Evolutionary conservation across 2,329 filamentous ascomycete genomes (phyloP).

Genomic region (Aspergillus quadricinctus): DNA sequence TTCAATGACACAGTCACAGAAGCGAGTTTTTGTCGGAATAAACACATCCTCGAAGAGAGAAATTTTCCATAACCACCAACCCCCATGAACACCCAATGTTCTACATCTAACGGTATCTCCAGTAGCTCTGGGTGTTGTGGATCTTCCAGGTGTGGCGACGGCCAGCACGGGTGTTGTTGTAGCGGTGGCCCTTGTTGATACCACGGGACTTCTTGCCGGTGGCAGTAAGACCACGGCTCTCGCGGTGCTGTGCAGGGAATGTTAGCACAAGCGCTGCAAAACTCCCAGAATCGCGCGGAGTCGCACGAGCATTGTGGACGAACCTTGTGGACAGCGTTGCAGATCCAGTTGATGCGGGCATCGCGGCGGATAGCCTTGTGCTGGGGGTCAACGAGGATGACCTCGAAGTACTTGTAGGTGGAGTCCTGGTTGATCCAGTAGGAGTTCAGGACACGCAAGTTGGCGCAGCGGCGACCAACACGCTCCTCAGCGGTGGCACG

Average conservation of each 20-base stretch:
- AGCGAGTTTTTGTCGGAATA: conserved; percentile 31
- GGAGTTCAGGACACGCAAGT: conserved; percentile 98
- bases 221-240: conserved; percentile 91
- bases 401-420: conserved; percentile 99
- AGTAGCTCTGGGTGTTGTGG: conserved; percentile 98
- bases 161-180: conserved; percentile 96
- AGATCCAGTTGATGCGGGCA: conserved; percentile 99
- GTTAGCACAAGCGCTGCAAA: conserved; percentile 14
- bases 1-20: conserved; percentile 23
- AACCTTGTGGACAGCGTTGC: conserved; percentile 96
- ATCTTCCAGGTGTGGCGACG: conserved; percentile 99
- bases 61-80: conserved; percentile 28
- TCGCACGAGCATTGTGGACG: conserved; percentile 7
- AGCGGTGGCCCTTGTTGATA: conserved; percentile 98
- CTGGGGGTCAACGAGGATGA: conserved; percentile 99
- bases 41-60: conserved; percentile 30
- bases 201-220: conserved; percentile 99
- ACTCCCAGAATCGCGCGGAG: neutral
- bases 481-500: conserved; percentile 98
- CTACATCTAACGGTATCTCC: conserved; percentile 77
- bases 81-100: conserved; percentile 21
- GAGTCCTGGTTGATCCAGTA: conserved; percentile 99
- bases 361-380: conserved; percentile 99
- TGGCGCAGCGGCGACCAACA: conserved; percentile 98
- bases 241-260: conserved; percentile 67